Percentiles rank a stretch among this genome's conserved stretches.
Conservation (phyloP, 192 early-diverging fungal genomes). For the Backusella liffmaniae region DNA sequence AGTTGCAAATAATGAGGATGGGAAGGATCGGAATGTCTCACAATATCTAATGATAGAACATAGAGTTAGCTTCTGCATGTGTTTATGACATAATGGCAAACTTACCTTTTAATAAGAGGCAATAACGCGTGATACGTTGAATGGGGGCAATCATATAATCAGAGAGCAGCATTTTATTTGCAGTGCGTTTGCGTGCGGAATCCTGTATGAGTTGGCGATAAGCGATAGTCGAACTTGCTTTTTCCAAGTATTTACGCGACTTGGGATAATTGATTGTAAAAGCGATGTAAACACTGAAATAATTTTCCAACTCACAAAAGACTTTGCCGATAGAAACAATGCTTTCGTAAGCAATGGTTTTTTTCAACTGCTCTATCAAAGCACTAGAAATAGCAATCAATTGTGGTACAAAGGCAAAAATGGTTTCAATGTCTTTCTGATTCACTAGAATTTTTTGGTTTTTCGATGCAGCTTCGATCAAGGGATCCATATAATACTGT, state of each 20-base stretch:
- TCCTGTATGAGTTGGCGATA: conserved; percentile 37
- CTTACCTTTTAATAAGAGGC: conserved; percentile 56
- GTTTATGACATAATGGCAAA: neutral
- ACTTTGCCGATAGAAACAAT: conserved; percentile 23
- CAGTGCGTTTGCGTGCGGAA: conserved; percentile 35
- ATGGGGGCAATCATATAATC: conserved; percentile 77
- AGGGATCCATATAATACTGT: conserved; percentile 43
- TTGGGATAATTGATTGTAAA: conserved; percentile 31
- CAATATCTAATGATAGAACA: conserved; percentile 23
- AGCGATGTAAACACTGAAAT: conserved; percentile 31
- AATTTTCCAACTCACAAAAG: conserved; percentile 21
- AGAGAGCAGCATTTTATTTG: conserved; percentile 55
- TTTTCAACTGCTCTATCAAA: conserved; percentile 16
- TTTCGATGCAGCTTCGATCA: conserved; percentile 21
- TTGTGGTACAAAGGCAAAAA: conserved; percentile 37
- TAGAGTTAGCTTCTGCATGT: neutral
- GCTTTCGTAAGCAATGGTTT: neutral
- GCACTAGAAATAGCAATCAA: conserved; percentile 29
- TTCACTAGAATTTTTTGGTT: conserved; percentile 23
- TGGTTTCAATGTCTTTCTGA: conserved; percentile 24
- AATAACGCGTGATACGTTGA: conserved; percentile 74
- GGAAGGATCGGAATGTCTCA: conserved; percentile 26
- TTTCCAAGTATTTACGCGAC: conserved; percentile 19
- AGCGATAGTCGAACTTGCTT: conserved; percentile 23
- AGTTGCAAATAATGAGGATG: conserved; percentile 24